These are phyloP conservation scores for Glomus cerebriforme DNA, from an alignment of 192 early-diverging fungal species.

Conservation along the genomic window DNA sequence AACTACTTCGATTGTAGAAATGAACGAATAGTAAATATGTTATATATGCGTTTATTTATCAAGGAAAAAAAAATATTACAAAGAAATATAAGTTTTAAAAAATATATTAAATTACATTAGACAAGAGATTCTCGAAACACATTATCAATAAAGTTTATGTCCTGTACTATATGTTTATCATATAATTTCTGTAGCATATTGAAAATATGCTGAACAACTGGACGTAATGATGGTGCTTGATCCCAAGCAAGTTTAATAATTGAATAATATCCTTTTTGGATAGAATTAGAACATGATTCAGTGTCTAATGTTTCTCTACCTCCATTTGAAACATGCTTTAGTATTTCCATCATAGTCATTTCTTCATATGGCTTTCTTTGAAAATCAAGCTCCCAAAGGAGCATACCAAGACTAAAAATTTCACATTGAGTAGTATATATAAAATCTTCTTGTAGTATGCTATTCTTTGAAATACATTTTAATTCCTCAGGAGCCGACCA, in stretches of 20 bases:
- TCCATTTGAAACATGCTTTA: constrained; percentile 7
- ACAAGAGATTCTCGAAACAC: too few relatives aligned
- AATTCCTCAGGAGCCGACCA: constrained; percentile 26
- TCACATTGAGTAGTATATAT: constrained; percentile 27
- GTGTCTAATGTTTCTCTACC: not conserved
- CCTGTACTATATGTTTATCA: too few relatives aligned
- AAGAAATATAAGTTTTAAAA: too few relatives aligned
- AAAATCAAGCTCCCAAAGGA: constrained; percentile 10
- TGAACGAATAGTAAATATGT: too few relatives aligned
- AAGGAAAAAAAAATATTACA: too few relatives aligned
- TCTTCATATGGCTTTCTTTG: not conserved
- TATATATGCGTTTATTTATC: too few relatives aligned
- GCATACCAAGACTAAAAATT: constrained; percentile 23
- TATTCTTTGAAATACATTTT: not conserved
- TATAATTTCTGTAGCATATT: too few relatives aligned
- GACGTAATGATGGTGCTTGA: not conserved
- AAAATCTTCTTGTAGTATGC: not conserved
- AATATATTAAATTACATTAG: too few relatives aligned
- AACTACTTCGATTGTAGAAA: too few relatives aligned
- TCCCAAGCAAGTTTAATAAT: not conserved
- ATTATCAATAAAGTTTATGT: too few relatives aligned
- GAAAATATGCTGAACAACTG: not conserved
- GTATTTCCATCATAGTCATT: not conserved
- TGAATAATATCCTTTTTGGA: not conserved
- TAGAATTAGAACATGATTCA: not conserved